Base-by-base conservation (phyloP, 257 asterid genomes). In the Ehretia macrophylla region DNA sequence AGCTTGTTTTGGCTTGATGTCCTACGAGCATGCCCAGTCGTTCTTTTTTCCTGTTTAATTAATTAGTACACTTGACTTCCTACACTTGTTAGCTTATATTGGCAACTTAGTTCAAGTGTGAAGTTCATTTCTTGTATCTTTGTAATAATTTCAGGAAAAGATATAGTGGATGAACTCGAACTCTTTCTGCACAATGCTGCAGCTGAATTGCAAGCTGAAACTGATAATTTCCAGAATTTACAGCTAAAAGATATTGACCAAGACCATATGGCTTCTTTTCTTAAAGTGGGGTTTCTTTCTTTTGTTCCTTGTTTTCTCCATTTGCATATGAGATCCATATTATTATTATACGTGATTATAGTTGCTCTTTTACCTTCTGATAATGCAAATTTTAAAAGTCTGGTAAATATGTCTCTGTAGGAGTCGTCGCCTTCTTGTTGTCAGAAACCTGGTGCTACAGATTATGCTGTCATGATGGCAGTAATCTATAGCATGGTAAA, bases 391-490 rank as follows among this genome's bases (percentile, higher is more conserved):
- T 58, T 46, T 49, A 10, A 8, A 8, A 11, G 17, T 46, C 55
- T 53, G 18, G 32, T 14, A 17, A 8, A 35, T 55, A 5, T 44
- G 52, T 17, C 38, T 14, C 17, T 55, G 52, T 35, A 83, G 86
- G 83, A 70, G 68, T 84, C 76, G 57, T 44, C 5, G 14, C 22
- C 58, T 32, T 8, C 72, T 14, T 63, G 63, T 70, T 63, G 56
- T 73, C 60, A 73, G 55, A 76, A 78, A 71, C 79, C 74, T 19
- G 74, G 70, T 71, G 69, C 69, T 6, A 66, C 72, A 45, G 82
- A 84, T 67, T 82, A 74, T 69, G 93, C 90, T 21, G 55, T 64
- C 59, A 59, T 73, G 75, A 85, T 92, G 87, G 95, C 90, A 45
- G 51, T 72, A 35, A 47, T 85, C 8, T 86, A 71, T 71, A 69